These are phyloP conservation scores for Angomonas deanei DNA, from an alignment of 208 protist genomes.

Conservation along the genomic window DNA sequence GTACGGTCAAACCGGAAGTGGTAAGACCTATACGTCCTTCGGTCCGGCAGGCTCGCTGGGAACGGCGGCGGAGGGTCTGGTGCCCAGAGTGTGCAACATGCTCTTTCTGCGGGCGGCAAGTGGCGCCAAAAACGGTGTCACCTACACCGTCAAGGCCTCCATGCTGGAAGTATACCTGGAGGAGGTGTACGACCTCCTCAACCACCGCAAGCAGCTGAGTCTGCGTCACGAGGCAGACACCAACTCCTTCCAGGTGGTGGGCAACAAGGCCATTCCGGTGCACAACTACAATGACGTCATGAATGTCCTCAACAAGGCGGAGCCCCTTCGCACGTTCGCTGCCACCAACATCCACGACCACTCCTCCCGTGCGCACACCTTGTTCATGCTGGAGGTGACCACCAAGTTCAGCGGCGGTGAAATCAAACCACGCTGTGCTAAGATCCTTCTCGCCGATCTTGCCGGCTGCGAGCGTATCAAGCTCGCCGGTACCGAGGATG, in stretches of 20 bases:
- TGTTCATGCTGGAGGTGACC: slow-evolving; percentile 86
- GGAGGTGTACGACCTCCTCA: slow-evolving; percentile 17
- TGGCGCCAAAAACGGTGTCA: slow-evolving; percentile 9
- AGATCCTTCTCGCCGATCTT: slow-evolving; percentile 93
- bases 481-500: slow-evolving; percentile 64
- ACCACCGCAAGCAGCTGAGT: background rate
- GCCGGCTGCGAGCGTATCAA: slow-evolving; percentile 85
- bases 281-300: slow-evolving; percentile 49
- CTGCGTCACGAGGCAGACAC: background rate
- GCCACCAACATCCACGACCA: slow-evolving; percentile 87
- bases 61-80: slow-evolving; percentile 44
- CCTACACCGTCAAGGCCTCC: slow-evolving; percentile 57
- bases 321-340: slow-evolving; percentile 75
- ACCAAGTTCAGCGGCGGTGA: slow-evolving; percentile 15
- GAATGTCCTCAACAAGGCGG: slow-evolving; percentile 67
- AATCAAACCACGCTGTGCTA: slow-evolving; percentile 22
- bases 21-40: slow-evolving; percentile 93
- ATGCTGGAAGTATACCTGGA: slow-evolving; percentile 91
- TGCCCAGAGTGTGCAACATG: slow-evolving; percentile 69
- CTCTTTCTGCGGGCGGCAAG: slow-evolving; percentile 40
- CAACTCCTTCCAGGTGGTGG: background rate
- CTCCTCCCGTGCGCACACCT: slow-evolving; percentile 85
- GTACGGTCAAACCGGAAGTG: slow-evolving; percentile 93
- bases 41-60: slow-evolving; percentile 41
- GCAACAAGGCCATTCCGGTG: slow-evolving; percentile 30